Percentiles rank a stretch among this genome's conserved stretches.
phyloP scores from a whole-genome alignment of 2,329 filamentous ascomycete genomes.

The Thielaviopsis punctulata region DNA sequence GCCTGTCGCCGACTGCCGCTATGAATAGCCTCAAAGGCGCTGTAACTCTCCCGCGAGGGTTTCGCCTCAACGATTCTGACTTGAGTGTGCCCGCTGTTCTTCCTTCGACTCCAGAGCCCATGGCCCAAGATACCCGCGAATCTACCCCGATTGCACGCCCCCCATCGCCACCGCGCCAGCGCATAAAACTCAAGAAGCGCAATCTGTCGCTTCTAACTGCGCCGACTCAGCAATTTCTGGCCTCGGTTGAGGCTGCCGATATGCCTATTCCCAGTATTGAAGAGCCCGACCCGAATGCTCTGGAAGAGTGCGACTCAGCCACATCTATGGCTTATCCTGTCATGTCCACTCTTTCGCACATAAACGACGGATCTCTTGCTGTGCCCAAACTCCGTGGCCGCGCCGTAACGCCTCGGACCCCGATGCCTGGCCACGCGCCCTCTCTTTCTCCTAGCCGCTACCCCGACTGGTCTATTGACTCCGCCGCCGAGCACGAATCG shows the following conservation, averaged over 20 bases:
- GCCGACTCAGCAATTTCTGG: constrained; percentile 49
- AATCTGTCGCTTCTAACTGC: constrained; percentile 34
- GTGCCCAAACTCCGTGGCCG: constrained; percentile 5
- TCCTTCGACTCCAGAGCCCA: constrained; percentile 33
- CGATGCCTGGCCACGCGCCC: constrained; percentile 29
- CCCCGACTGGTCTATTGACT: constrained; percentile 42
- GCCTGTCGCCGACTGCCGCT: constrained; percentile 9
- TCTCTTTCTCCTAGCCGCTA: constrained; percentile 30
- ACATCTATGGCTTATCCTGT: constrained; percentile 21
- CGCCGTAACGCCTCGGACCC: constrained; percentile 33
- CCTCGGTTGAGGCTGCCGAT: constrained; percentile 47
- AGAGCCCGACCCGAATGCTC: constrained; percentile 31
- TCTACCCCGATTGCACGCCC: constrained; percentile 19
- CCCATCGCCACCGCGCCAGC: constrained; percentile 34
- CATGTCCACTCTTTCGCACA: constrained; percentile 20
- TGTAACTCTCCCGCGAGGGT: constrained; percentile 27
- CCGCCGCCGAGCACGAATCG: constrained; percentile 38
- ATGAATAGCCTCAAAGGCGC: constrained; percentile 31
- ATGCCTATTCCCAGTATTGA: constrained; percentile 49
- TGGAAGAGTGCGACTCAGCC: constrained; percentile 21
- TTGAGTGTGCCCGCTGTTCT: constrained; percentile 22
- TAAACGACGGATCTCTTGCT: constrained; percentile 28
- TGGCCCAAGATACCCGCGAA: constrained; percentile 14
- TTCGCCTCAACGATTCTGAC: constrained; percentile 20
- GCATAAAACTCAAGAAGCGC: constrained; percentile 38